Evolutionary conservation across 2,329 filamentous ascomycete genomes (phyloP).

Genomic region (Fusarium ramigenum): DNA sequence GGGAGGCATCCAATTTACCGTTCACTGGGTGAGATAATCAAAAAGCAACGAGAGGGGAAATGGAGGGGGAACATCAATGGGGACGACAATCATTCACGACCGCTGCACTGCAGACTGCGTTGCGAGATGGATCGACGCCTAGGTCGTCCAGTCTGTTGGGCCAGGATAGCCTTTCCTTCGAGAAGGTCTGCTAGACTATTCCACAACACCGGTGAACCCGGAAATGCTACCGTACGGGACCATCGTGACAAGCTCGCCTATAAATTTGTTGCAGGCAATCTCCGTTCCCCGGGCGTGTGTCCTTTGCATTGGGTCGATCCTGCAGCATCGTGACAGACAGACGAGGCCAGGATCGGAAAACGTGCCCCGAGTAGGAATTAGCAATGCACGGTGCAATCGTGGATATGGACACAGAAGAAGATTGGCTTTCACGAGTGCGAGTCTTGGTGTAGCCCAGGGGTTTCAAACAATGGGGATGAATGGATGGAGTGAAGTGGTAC

Average conservation of each 20-base stretch:
- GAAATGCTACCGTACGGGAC: constrained; percentile 30
- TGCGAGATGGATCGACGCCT: constrained; percentile 41
- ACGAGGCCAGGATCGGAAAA: constrained; percentile 24
- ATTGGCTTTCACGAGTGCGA: constrained; percentile 11
- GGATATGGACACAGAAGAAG: not conserved
- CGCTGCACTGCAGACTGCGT: constrained; percentile 4
- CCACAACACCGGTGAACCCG: constrained; percentile 32
- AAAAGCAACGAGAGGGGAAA: constrained; percentile 30
- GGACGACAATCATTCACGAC: constrained; percentile 12
- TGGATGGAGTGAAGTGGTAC: not conserved
- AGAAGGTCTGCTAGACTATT: constrained; percentile 33
- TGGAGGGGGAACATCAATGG: constrained; percentile 8
- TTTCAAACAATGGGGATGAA: constrained; percentile 21
- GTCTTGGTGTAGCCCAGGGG: constrained; percentile 24
- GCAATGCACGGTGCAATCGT: constrained; percentile 6
- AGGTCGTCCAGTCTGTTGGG: constrained; percentile 39
- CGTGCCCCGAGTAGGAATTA: constrained; percentile 12
- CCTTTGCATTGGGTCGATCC: constrained; percentile 38
- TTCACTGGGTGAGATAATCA: constrained; percentile 9
- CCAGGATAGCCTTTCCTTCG: constrained; percentile 40
- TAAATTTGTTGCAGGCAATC: constrained; percentile 28
- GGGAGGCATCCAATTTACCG: constrained; percentile 31
- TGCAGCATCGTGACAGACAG: constrained; percentile 24
- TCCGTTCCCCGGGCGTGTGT: constrained; percentile 34
- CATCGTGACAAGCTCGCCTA: constrained; percentile 13